Base-by-base conservation (phyloP, 2,329 filamentous ascomycete genomes). In the Pyrenochaeta sp. region DNA sequence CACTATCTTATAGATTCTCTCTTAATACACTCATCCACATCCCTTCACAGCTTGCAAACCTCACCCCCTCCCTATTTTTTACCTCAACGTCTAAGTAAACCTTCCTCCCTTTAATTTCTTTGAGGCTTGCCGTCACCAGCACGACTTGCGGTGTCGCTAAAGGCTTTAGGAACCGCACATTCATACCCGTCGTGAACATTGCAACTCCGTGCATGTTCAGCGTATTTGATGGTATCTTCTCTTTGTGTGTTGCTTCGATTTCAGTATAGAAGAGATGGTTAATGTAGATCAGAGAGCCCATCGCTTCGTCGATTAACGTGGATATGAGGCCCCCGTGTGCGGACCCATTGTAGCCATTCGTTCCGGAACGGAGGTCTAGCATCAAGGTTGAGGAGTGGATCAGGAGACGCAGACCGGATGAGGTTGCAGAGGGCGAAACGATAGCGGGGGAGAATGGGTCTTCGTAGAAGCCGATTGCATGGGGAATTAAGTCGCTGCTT, bases 371-470 rank as follows among this genome's bases (percentile, higher is more conserved):
- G 13, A 43, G 31, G 19, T 28, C 31, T 7, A 36, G 31, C 31
- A 43, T 18, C 19, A 43, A 21, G 8, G 40, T 43, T 28, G 23
- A 29, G 8, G 31, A 36, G 7, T 17, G n/a, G 31, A 43, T 36
- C 22, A 36, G 22, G 5, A 43, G 22, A 43, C 31, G 31, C 9
- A 13, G 22, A 37, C 38, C 18, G 47, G n/a, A n/a, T n/a, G n/a
- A n/a, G n/a, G n/a, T n/a, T n/a, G n/a, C n/a, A n/a, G n/a, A n/a
- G n/a, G n/a, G n/a, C n/a, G n/a, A n/a, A n/a, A n/a, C n/a, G n/a
- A n/a, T n/a, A n/a, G n/a, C n/a, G n/a, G n/a, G n/a, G 43, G 19
- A 47, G 48, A 18, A 51, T 43, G 21, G 48, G 22, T 28, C 11
- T 37, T 37, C 10, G 17, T 37, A 37, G 21, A 37, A 24, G 8